Conservation (phyloP, 331 rosid genomes). For the Phaseolus coccineus region DNA sequence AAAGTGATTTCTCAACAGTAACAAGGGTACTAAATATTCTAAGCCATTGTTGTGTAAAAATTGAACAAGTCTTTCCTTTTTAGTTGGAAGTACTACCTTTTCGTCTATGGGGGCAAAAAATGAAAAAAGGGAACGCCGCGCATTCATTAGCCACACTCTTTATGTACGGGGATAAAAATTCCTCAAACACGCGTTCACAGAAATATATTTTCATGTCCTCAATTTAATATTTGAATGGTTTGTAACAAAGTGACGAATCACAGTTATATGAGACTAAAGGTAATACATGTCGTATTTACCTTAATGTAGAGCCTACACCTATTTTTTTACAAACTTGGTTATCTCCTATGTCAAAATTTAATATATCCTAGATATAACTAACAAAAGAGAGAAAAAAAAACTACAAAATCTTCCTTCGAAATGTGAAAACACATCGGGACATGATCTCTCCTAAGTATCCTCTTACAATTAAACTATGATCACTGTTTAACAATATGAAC, state of each 20-base stretch:
- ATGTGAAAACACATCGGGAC: conserved; percentile 29
- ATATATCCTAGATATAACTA: conserved; percentile 28
- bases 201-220: conserved; percentile 12
- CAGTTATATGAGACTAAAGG: conserved; percentile 35
- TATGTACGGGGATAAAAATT: background rate
- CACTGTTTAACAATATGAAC: background rate
- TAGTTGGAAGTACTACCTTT: background rate
- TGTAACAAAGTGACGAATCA: conserved; percentile 22
- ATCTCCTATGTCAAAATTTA: conserved; percentile 37
- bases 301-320: conserved; percentile 31
- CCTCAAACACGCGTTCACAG: background rate
- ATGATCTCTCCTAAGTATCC: conserved; percentile 8
- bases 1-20: conserved; percentile 10
- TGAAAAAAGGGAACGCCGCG: background rate
- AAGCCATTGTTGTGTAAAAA: background rate
- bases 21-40: background rate
- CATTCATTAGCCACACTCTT: background rate
- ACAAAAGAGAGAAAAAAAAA: conserved; percentile 19
- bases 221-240: conserved; percentile 20
- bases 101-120: background rate
- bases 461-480: background rate
- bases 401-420: conserved; percentile 50
- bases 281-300: conserved; percentile 23
- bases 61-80: background rate
- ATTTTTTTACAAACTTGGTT: conserved; percentile 29